Base-by-base conservation (phyloP, 768 basidiomycete genomes). In the Lactarius hatsudake region DNA sequence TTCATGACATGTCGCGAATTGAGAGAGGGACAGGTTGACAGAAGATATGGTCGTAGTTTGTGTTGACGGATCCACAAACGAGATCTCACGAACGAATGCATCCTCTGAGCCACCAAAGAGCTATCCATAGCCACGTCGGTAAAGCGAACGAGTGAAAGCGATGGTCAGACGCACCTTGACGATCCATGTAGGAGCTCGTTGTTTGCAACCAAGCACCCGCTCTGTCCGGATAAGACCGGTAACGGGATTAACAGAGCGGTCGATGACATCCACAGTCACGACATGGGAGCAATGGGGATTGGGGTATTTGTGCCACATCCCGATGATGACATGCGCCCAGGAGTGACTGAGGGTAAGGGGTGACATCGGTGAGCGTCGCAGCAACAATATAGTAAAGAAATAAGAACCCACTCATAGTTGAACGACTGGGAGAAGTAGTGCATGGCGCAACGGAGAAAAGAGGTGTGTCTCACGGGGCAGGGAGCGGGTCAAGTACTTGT, bases 251-350 rank as follows among this genome's bases (percentile, higher is more conserved):
- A 96, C 83, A 15, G 88, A 84, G 69, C 95, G 88, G 79, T 94
- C 90, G 64, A 96, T 68, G 34, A 94, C 93, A 77, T 94, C 93
- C 74, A 94, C 84, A 70, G 90, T 91, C 71, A 93, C 81, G 71
- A 94, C 93, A 76, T 94, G 93, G 28, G 90, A 85, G 78, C 93
- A 94, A 73, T 91, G 91, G 62, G 94, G 90, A 76, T 96, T 96
- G 61, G 95, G 95, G 78, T 97, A 97, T 83, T 97, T 97, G 71
- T 90, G 88, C 90, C 93, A 95, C 84, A 96, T 91, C 70, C 91
- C 92, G 74, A 91, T 89, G 69, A 94, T 87, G 71, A 96, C 93
- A 80, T 94, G 93, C 67, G 88, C 83, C 89, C 94, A 96, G 51
- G 93, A 84, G 75, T 94, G 93, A 69, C 94, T 97, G 58, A 18